Percentiles rank a stretch among this genome's conserved stretches.
Conservation (phyloP, 2,329 filamentous ascomycete species). For the Botrytis squamosa region DNA sequence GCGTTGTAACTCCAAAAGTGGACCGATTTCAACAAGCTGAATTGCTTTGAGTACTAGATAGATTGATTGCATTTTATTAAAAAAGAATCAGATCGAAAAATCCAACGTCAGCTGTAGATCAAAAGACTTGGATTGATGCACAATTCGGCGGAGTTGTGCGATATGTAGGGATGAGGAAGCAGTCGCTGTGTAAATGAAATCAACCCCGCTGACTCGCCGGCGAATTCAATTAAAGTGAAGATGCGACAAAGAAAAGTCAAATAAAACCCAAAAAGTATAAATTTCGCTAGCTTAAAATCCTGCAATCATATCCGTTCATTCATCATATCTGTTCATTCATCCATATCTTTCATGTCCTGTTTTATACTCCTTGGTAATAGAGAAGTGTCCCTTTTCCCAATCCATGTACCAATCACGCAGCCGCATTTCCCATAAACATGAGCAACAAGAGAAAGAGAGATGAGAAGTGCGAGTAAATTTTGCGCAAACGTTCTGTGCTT, state of each 20-base stretch:
- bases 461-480: neutral
- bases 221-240: neutral
- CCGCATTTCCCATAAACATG: neutral
- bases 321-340: neutral
- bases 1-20: neutral
- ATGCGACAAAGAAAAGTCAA: neutral
- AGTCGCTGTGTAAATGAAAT: neutral
- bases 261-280: neutral
- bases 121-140: neutral
- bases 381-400: neutral
- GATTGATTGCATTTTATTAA: neutral
- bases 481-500: neutral
- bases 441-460: neutral
- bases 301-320: conserved; percentile 1
- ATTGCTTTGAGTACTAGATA: neutral
- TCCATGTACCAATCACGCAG: neutral
- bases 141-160: neutral
- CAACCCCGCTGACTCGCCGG: neutral
- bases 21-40: neutral
- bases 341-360: neutral
- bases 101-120: neutral
- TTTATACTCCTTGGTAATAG: neutral
- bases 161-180: neutral
- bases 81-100: too few relatives aligned
- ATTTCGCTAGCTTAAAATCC: neutral